These are phyloP conservation scores for Basidioascus undulatus DNA, from an alignment of 768 basidiomycete genomes.

Conservation along the genomic window DNA sequence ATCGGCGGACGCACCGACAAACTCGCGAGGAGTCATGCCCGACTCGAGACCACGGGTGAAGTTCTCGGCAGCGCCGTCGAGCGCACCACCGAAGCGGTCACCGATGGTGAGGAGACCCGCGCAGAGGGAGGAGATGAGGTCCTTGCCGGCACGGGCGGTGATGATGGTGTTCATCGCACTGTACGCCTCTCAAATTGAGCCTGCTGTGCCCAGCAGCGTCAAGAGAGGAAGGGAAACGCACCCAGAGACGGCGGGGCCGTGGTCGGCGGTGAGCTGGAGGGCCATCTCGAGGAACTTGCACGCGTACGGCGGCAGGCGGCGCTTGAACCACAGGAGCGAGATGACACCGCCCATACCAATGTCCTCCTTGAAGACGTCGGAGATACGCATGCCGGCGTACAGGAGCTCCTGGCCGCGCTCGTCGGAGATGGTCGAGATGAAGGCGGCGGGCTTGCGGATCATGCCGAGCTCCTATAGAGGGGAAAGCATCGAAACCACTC, in stretches of 20 bases:
- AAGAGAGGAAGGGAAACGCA: slow-evolving; percentile 8
- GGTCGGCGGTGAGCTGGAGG: slow-evolving; percentile 94
- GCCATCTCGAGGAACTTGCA: slow-evolving; percentile 99
- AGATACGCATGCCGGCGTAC: slow-evolving; percentile 97
- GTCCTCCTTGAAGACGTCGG: slow-evolving; percentile 79
- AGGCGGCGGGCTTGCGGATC: slow-evolving; percentile 93
- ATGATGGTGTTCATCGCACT: slow-evolving; percentile 99
- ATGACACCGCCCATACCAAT: slow-evolving; percentile 95
- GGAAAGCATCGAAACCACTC: too few species aligned
- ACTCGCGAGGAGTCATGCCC: slow-evolving; percentile 89
- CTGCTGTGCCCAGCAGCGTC: slow-evolving; percentile 11
- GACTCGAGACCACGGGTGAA: slow-evolving; percentile 78
- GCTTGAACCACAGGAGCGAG: slow-evolving; percentile 91
- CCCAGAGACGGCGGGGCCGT: slow-evolving; percentile 89
- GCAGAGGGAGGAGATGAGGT: slow-evolving; percentile 83
- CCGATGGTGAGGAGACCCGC: slow-evolving; percentile 95
- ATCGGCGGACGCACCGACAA: slow-evolving; percentile 78
- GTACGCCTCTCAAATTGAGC: too few species aligned
- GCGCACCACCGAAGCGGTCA: slow-evolving; percentile 90
- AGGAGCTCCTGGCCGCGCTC: slow-evolving; percentile 96
- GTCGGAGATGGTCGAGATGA: slow-evolving; percentile 92
- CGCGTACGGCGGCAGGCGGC: slow-evolving; percentile 69
- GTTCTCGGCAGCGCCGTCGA: slow-evolving; percentile 91
- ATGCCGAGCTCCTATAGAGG: slow-evolving; percentile 83
- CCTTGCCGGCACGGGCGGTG: slow-evolving; percentile 96